A percentile compares a stretch with the other conserved stretches of the same genome.
Conservation (phyloP, 2,329 filamentous ascomycete genomes). For the Ciborinia camelliae region DNA sequence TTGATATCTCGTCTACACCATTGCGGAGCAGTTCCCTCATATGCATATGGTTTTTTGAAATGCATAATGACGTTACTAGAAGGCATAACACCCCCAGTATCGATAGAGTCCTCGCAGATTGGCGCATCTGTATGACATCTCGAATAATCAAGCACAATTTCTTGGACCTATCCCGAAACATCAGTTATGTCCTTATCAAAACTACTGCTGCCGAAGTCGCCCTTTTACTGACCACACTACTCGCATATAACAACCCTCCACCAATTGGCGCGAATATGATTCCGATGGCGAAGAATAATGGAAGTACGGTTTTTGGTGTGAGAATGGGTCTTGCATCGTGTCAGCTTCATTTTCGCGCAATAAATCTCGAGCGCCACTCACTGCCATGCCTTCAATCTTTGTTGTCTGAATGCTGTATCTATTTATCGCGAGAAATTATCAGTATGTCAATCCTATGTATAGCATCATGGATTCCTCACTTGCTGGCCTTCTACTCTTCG, state of each 20-base stretch:
- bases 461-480: conserved; percentile 53
- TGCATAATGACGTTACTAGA: neutral
- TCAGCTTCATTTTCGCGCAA: conserved; percentile 26
- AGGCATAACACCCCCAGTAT: conserved; percentile 5
- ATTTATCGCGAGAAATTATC: conserved; percentile 25
- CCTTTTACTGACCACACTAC: conserved; percentile 59
- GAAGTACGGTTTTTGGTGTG: conserved; percentile 88
- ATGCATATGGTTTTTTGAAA: conserved; percentile 58
- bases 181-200: conserved; percentile 1
- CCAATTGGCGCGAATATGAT: conserved; percentile 93
- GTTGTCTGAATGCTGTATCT: conserved; percentile 97
- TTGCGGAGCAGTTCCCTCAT: conserved; percentile 22
- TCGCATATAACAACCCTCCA: conserved; percentile 81
- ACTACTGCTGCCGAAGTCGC: neutral
- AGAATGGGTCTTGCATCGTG: conserved; percentile 70
- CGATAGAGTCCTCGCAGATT: conserved; percentile 51
- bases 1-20: conserved; percentile 38
- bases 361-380: conserved; percentile 46
- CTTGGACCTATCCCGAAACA: conserved; percentile 49
- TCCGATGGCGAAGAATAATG: conserved; percentile 86
- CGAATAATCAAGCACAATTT: conserved; percentile 88
- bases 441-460: conserved; percentile 23
- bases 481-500: conserved; percentile 87
- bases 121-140: conserved; percentile 62
- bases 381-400: conserved; percentile 98